Conservation (phyloP, 345 rosid genomes). For the Eucalyptus victrix region DNA sequence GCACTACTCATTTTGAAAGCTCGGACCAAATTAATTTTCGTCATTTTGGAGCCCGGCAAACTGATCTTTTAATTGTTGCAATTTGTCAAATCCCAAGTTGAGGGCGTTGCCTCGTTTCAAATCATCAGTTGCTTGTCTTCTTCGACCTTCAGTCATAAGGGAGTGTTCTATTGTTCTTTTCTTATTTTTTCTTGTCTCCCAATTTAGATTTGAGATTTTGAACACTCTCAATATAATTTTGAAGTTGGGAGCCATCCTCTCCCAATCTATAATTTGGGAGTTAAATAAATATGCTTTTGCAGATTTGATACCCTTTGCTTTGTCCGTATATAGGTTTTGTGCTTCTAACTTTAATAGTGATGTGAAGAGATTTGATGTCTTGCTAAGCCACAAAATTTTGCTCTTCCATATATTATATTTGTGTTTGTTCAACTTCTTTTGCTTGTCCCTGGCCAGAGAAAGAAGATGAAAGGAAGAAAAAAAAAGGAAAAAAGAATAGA, state of each 20-base stretch:
- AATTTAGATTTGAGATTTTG: neutral
- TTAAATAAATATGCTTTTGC: too few relatives aligned
- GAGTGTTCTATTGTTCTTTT: neutral
- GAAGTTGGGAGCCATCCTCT: neutral
- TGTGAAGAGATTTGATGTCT: neutral
- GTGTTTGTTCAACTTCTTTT: neutral
- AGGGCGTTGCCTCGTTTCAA: neutral
- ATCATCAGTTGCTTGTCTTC: neutral
- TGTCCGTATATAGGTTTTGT: neutral
- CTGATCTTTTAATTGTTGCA: neutral
- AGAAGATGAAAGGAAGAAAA: too few relatives aligned
- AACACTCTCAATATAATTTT: neutral
- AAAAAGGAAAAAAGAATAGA: too few relatives aligned
- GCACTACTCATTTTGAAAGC: neutral
- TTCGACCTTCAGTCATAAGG: neutral
- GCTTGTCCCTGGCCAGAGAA: neutral
- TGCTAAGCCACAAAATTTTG: neutral
- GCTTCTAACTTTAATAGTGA: neutral
- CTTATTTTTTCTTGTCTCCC: too few relatives aligned
- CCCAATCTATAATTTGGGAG: neutral
- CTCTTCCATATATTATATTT: neutral
- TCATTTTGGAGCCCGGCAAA: neutral
- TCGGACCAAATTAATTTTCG: neutral
- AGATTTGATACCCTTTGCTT: neutral
- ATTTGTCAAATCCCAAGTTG: neutral